A percentile compares a stretch with the other conserved stretches of the same genome.
Conservation (phyloP, 176 grass and related monocot species). For the Oryza glaberrima region DNA sequence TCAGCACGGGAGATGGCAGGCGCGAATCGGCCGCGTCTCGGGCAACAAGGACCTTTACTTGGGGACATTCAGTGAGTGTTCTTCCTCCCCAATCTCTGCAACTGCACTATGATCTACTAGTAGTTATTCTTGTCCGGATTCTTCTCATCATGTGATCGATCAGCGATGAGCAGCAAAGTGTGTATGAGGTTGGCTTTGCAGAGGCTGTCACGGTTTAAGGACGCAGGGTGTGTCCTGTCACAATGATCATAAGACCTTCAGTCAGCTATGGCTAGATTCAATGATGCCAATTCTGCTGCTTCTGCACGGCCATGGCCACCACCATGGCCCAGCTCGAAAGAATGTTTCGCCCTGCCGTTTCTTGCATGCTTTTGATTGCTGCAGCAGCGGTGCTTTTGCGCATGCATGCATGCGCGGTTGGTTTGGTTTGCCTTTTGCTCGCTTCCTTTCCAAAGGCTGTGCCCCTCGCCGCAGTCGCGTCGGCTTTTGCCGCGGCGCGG, state of each 20-base stretch:
- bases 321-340: conserved; percentile 49
- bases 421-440: neutral
- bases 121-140: conserved; percentile 7
- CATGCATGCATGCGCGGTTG: conserved; percentile 40
- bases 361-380: conserved; percentile 62
- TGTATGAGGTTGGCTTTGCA: conserved; percentile 20
- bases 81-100: neutral
- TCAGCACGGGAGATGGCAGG: conserved; percentile 81
- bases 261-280: conserved; percentile 49
- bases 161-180: neutral
- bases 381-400: conserved; percentile 37
- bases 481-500: conserved; percentile 18
- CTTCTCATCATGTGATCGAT: conserved; percentile 32
- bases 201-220: conserved; percentile 60
- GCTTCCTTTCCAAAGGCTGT: conserved; percentile 80
- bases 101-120: neutral
- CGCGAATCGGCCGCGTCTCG: conserved; percentile 82
- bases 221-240: conserved; percentile 65
- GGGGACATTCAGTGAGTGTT: conserved; percentile 67
- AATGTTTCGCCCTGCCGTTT: conserved; percentile 57
- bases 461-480: conserved; percentile 12
- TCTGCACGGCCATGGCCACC: conserved; percentile 14
- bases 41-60: conserved; percentile 91
- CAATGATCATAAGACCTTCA: conserved; percentile 56
- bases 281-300: conserved; percentile 43